phyloP scores from a whole-genome alignment of 1,284 basidiomycete genomes.

The Ustilago esculenta region DNA sequence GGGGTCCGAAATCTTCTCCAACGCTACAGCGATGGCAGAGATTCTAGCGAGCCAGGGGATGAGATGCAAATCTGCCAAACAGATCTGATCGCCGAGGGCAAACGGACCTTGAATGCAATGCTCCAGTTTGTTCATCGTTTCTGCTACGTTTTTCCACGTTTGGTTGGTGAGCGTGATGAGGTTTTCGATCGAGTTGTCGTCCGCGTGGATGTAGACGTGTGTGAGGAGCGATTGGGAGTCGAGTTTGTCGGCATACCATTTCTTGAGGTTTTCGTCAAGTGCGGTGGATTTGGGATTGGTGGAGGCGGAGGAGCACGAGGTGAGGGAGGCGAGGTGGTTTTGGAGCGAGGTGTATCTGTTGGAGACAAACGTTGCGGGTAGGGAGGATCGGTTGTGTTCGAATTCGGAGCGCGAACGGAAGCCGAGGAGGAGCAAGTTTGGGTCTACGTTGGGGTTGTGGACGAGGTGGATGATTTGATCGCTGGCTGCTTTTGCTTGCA shows the following conservation, averaged over 20 bases:
- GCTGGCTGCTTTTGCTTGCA: constrained; percentile 74
- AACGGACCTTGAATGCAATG: constrained; percentile 77
- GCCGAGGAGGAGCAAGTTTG: constrained; percentile 69
- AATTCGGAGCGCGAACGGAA: constrained; percentile 67
- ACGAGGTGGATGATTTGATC: constrained; percentile 75
- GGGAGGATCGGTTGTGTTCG: constrained; percentile 51
- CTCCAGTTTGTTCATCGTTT: constrained; percentile 71
- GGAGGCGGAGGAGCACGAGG: constrained; percentile 70
- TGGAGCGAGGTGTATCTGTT: constrained; percentile 70
- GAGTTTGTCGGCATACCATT: constrained; percentile 69
- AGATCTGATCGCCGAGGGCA: constrained; percentile 78
- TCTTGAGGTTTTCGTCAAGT: constrained; percentile 46
- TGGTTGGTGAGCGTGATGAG: constrained; percentile 68
- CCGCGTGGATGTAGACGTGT: constrained; percentile 63
- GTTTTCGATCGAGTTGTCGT: constrained; percentile 20
- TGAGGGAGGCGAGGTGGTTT: constrained; percentile 72
- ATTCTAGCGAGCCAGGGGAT: constrained; percentile 77
- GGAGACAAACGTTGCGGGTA: constrained; percentile 69
- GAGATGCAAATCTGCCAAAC: constrained; percentile 81
- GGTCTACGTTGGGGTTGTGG: constrained; percentile 71
- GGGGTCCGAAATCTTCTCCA: neutral
- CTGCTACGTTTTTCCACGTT: constrained; percentile 71
- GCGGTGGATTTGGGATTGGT: constrained; percentile 63
- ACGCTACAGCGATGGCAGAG: constrained; percentile 7
- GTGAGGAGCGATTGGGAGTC: constrained; percentile 66